phyloP scores from a whole-genome alignment of 2,329 filamentous ascomycete species.

The Coleophoma eucalyptorum region DNA sequence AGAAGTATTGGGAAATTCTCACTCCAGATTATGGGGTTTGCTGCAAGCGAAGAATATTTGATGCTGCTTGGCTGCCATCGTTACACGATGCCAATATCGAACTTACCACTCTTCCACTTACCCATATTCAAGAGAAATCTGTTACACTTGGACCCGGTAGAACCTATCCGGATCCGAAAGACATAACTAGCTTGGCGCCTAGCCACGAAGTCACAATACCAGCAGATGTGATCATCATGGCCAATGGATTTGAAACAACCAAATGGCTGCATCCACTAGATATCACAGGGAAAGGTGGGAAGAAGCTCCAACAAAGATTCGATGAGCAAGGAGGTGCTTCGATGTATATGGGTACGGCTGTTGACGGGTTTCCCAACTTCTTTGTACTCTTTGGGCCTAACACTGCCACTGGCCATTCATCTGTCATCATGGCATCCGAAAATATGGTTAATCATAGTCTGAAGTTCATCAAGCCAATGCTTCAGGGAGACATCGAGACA shows the following conservation, averaged over 20 bases:
- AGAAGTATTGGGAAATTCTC: constrained; percentile 54
- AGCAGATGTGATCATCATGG: constrained; percentile 53
- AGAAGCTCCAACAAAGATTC: constrained; percentile 47
- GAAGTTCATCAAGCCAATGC: constrained; percentile 48
- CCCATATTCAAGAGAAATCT: constrained; percentile 38
- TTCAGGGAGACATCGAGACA: constrained; percentile 37
- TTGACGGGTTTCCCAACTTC: constrained; percentile 57
- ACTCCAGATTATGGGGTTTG: constrained; percentile 53
- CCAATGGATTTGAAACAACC: constrained; percentile 53
- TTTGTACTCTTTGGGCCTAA: constrained; percentile 58
- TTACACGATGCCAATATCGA: constrained; percentile 46
- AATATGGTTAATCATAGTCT: constrained; percentile 52
- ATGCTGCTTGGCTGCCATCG: constrained; percentile 44
- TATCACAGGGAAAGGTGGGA: constrained; percentile 42
- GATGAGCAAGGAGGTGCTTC: constrained; percentile 50
- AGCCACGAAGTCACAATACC: constrained; percentile 36
- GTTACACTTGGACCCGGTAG: constrained; percentile 47
- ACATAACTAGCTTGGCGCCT: constrained; percentile 14
- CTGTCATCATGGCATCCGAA: constrained; percentile 52
- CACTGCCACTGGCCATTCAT: constrained; percentile 52
- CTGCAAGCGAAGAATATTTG: constrained; percentile 53
- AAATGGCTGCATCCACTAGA: constrained; percentile 50
- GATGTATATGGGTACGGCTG: constrained; percentile 52
- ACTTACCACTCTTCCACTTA: constrained; percentile 48
- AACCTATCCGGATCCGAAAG: constrained; percentile 33